Percentiles rank a stretch among this genome's conserved stretches.
Evolutionary conservation across 352 stramenopile genomes (phyloP).

Genomic region (Halophytophthora batemanensis): DNA sequence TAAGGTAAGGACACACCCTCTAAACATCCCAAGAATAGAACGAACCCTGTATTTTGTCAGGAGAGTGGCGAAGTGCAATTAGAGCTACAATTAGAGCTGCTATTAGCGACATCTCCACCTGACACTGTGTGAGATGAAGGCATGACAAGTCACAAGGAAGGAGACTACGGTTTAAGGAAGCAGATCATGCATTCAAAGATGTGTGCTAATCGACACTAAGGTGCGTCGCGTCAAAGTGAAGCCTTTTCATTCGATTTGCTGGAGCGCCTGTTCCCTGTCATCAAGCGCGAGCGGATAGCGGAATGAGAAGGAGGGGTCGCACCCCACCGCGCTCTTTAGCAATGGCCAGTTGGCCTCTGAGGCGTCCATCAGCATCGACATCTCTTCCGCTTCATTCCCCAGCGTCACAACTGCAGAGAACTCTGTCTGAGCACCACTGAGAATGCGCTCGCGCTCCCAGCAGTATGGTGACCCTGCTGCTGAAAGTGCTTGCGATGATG

Average conservation of each 20-base stretch:
- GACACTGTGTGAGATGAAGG: too few species aligned
- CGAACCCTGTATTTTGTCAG: too few species aligned
- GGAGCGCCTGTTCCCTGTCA: slow-evolving; percentile 18
- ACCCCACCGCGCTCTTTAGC: slow-evolving; percentile 14
- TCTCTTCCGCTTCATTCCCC: background rate
- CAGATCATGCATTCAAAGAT: too few species aligned
- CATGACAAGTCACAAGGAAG: too few species aligned
- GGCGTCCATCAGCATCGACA: slow-evolving; percentile 16
- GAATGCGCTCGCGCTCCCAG: slow-evolving; percentile 11
- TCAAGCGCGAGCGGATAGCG: slow-evolving; percentile 20
- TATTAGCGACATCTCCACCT: too few species aligned
- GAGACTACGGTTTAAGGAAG: too few species aligned
- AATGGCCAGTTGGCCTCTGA: slow-evolving; percentile 9
- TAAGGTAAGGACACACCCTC: too few species aligned
- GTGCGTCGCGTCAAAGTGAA: too few species aligned
- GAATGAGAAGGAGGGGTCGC: slow-evolving; percentile 15
- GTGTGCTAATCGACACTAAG: too few species aligned
- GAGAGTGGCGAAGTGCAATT: too few species aligned
- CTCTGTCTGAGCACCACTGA: slow-evolving; percentile 6
- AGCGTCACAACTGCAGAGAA: slow-evolving; percentile 3
- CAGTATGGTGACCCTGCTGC: slow-evolving; percentile 20
- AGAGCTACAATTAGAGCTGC: too few species aligned
- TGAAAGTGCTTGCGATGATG: slow-evolving; percentile 8
- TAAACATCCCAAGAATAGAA: too few species aligned
- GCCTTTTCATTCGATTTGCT: background rate